These are phyloP conservation scores for Peronospora farinosa DNA, from an alignment of 352 stramenopile species.

Conservation along the genomic window DNA sequence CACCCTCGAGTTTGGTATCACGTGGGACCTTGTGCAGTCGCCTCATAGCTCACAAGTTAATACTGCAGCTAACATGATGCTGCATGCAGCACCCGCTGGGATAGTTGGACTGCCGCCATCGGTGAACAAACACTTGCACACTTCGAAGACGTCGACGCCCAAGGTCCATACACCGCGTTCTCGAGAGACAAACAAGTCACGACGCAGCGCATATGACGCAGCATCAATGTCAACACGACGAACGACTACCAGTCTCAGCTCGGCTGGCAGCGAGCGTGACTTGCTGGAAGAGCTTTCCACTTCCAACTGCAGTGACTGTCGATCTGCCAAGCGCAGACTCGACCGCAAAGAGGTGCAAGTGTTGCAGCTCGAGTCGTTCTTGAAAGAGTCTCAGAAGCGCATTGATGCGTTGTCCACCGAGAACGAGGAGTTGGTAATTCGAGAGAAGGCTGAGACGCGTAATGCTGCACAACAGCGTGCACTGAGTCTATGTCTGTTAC, in stretches of 20 bases:
- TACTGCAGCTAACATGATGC: slow-evolving; percentile 17
- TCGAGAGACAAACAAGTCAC: slow-evolving; percentile 18
- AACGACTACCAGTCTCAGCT: slow-evolving; percentile 54
- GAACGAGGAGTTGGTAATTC: slow-evolving; percentile 57
- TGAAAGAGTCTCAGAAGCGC: slow-evolving; percentile 74
- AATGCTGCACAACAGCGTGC: slow-evolving; percentile 50
- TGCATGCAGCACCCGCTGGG: slow-evolving; percentile 6
- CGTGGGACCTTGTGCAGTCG: slow-evolving; percentile 48
- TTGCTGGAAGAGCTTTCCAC: slow-evolving; percentile 33
- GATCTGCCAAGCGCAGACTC: slow-evolving; percentile 47
- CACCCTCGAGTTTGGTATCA: slow-evolving; percentile 69
- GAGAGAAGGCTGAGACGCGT: slow-evolving; percentile 58
- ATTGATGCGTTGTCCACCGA: slow-evolving; percentile 58
- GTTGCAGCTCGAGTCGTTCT: slow-evolving; percentile 66
- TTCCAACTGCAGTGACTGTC: slow-evolving; percentile 43
- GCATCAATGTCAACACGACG: slow-evolving; percentile 44
- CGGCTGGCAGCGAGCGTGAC: slow-evolving; percentile 48
- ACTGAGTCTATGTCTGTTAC: slow-evolving; percentile 55
- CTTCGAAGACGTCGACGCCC: slow-evolving; percentile 7
- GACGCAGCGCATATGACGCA: slow-evolving; percentile 16
- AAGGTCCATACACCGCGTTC: slow-evolving; percentile 19
- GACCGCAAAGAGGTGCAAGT: slow-evolving; percentile 72
- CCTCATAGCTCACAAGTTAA: slow-evolving; percentile 12
- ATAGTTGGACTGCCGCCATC: slow-evolving; percentile 34
- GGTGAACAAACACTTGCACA: slow-evolving; percentile 15